These are phyloP conservation scores for Hypoxylon subgilvum DNA, from an alignment of 495 filamentous ascomycete species.

Conservation along the genomic window DNA sequence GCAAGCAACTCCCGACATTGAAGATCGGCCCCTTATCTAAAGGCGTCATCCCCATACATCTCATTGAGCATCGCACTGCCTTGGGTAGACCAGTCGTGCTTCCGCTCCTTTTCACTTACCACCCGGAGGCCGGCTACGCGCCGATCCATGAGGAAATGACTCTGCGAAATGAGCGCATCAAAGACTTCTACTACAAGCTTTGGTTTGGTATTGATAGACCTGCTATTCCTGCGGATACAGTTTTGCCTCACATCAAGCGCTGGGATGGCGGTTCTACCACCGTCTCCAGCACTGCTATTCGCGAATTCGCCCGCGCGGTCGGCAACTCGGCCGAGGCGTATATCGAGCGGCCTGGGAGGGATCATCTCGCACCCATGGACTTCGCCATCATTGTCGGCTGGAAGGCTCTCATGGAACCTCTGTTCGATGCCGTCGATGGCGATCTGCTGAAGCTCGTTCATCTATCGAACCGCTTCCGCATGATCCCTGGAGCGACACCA, in stretches of 20 bases:
- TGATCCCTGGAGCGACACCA: constrained; percentile 83
- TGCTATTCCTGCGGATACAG: constrained; percentile 63
- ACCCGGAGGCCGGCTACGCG: constrained; percentile 83
- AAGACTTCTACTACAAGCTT: constrained; percentile 84
- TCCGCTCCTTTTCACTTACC: constrained; percentile 77
- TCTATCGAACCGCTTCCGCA: constrained; percentile 85
- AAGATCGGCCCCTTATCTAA: constrained; percentile 68
- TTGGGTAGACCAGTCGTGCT: constrained; percentile 68
- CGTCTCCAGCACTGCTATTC: constrained; percentile 78
- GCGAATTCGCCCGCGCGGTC: constrained; percentile 88
- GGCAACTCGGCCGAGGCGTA: constrained; percentile 90
- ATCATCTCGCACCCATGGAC: constrained; percentile 87
- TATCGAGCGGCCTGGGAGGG: constrained; percentile 83
- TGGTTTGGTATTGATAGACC: constrained; percentile 72
- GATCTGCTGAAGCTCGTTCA: constrained; percentile 85
- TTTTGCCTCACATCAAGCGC: constrained; percentile 69
- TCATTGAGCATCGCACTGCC: constrained; percentile 78
- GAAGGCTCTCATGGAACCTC: constrained; percentile 91
- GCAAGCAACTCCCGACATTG: constrained; percentile 66
- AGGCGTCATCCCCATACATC: constrained; percentile 70
- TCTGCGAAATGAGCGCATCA: constrained; percentile 80
- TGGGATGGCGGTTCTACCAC: constrained; percentile 78
- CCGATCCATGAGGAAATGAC: constrained; percentile 84
- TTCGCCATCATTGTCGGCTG: constrained; percentile 90
- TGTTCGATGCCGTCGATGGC: constrained; percentile 86